Evolutionary conservation across 345 rosid genomes (phyloP).

Genomic region (Eucalyptus albens): DNA sequence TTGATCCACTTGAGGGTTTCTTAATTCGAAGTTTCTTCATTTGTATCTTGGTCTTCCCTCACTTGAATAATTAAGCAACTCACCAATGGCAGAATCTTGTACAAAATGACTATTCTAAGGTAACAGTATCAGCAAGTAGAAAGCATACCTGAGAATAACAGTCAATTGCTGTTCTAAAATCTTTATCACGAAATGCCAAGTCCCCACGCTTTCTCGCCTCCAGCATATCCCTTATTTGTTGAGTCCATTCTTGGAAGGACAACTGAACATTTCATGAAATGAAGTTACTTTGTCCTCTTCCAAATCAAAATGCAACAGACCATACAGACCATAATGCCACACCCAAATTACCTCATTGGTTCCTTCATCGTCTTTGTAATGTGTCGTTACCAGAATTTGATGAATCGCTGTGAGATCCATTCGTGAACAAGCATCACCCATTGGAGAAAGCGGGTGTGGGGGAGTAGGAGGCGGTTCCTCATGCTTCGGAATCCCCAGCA

Average conservation of each 20-base stretch:
- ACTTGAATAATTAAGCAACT: neutral
- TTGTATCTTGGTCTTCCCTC: neutral
- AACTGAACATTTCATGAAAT: constrained; percentile 18
- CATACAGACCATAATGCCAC: neutral
- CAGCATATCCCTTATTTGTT: constrained; percentile 81
- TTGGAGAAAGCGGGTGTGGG: constrained; percentile 44
- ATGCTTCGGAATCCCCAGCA: constrained; percentile 70
- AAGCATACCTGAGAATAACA: constrained; percentile 69
- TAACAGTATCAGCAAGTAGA: neutral
- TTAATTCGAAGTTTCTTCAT: neutral
- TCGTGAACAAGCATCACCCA: constrained; percentile 76
- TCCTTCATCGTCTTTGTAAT: constrained; percentile 89
- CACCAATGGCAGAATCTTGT: neutral
- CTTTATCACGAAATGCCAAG: constrained; percentile 60
- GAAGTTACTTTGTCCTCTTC: neutral
- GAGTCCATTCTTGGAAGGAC: constrained; percentile 96
- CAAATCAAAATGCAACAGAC: neutral
- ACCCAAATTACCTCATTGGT: constrained; percentile 57
- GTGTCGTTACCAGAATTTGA: constrained; percentile 60
- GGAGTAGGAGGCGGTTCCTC: constrained; percentile 63
- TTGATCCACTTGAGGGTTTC: neutral
- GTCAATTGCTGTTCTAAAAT: constrained; percentile 56
- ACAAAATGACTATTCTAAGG: neutral
- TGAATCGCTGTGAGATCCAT: constrained; percentile 89
- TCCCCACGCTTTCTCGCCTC: constrained; percentile 88